Evolutionary conservation across 2,329 filamentous ascomycete species (phyloP).

Genomic region (Fusarium palustre): DNA sequence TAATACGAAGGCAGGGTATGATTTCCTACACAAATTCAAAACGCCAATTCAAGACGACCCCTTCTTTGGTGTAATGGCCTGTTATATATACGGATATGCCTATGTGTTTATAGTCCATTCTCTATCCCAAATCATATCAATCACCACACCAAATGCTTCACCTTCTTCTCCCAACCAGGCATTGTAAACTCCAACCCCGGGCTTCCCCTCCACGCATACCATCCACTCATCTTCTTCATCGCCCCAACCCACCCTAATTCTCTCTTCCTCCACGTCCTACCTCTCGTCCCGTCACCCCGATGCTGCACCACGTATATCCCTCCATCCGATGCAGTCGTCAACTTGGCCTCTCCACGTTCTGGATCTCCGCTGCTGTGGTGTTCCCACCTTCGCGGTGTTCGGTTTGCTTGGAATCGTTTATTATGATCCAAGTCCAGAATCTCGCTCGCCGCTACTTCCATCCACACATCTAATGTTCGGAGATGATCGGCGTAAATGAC

Average conservation of each 20-base stretch:
- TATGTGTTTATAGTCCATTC: background rate
- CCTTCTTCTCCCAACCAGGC: constrained; percentile 43
- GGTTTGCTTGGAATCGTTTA: constrained; percentile 20
- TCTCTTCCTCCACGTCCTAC: constrained; percentile 56
- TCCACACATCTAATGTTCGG: constrained; percentile 60
- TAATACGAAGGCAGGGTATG: constrained; percentile 27
- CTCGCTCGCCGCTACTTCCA: constrained; percentile 54
- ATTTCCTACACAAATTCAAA: constrained; percentile 12
- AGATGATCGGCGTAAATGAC: constrained; percentile 63
- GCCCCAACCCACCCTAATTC: constrained; percentile 62
- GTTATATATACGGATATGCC: background rate
- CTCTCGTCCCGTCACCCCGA: constrained; percentile 44
- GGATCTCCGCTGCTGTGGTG: constrained; percentile 37
- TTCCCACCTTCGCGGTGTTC: constrained; percentile 47
- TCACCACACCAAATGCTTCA: constrained; percentile 31
- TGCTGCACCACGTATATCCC: constrained; percentile 49
- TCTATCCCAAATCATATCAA: background rate
- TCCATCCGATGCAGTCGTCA: constrained; percentile 47
- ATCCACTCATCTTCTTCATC: constrained; percentile 55
- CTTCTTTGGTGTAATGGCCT: background rate
- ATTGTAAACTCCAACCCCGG: constrained; percentile 45
- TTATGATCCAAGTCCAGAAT: constrained; percentile 42
- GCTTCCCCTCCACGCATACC: constrained; percentile 49
- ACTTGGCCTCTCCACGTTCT: constrained; percentile 50
- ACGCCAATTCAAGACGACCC: background rate